Conservation (phyloP, 371 early-diverging fungal genomes). For the Lichtheimia corymbifera region DNA sequence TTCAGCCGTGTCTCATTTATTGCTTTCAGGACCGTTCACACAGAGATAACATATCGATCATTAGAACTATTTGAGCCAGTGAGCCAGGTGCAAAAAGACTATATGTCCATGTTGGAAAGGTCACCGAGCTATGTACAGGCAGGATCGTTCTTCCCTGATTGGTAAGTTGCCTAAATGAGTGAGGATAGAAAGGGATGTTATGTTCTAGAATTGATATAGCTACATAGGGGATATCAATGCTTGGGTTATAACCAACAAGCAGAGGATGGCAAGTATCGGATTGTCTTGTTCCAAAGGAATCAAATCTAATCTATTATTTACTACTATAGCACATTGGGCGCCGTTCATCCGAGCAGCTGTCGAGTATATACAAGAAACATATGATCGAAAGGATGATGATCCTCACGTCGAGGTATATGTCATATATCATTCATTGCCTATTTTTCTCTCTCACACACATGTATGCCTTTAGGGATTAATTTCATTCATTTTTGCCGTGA, state of each 20-base stretch:
- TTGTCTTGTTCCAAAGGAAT: not conserved
- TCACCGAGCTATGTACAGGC: conserved; percentile 67
- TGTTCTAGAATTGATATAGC: too few species aligned
- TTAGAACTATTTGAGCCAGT: conserved; percentile 29
- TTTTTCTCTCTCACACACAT: not conserved
- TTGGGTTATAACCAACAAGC: conserved; percentile 45
- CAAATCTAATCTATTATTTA: not conserved
- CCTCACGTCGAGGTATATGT: conserved; percentile 30
- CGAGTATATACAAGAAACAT: conserved; percentile 53
- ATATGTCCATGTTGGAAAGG: conserved; percentile 41
- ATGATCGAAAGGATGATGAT: conserved; percentile 17
- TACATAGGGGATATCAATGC: conserved; percentile 59
- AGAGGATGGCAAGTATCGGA: conserved; percentile 47
- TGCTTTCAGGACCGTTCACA: conserved; percentile 41
- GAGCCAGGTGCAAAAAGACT: conserved; percentile 12
- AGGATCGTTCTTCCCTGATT: conserved; percentile 88
- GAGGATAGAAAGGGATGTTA: too few species aligned
- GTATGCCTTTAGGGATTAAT: conserved; percentile 52
- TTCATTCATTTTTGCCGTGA: conserved; percentile 78
- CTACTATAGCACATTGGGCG: conserved; percentile 78
- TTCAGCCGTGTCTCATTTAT: not conserved
- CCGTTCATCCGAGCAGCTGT: conserved; percentile 72
- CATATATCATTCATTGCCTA: conserved; percentile 2
- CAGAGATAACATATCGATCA: conserved; percentile 45
- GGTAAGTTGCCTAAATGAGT: conserved; percentile 48